Evolutionary conservation across 2,329 filamentous ascomycete genomes (phyloP).

Genomic region (Ascosphaera acerosa): DNA sequence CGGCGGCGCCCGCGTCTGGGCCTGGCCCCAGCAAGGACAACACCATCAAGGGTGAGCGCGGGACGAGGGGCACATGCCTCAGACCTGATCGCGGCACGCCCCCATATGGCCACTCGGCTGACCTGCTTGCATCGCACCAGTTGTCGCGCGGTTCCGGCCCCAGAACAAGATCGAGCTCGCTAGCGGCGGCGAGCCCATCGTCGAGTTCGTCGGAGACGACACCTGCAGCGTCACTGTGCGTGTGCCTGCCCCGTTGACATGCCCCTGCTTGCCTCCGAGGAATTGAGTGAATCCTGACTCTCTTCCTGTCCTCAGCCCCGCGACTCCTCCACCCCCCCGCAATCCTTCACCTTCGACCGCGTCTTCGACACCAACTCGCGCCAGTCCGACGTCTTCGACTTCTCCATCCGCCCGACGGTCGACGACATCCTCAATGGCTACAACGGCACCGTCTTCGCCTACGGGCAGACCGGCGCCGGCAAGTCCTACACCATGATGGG

Average conservation of each 20-base stretch:
- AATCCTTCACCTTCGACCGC: conserved; percentile 86
- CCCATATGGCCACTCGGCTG: conserved; percentile 1
- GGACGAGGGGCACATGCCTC: no score
- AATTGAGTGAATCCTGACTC: conserved; percentile 2
- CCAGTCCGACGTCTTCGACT: conserved; percentile 90
- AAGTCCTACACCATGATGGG: conserved; percentile 99
- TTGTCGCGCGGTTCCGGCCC: conserved; percentile 91
- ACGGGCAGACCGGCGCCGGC: conserved; percentile 92
- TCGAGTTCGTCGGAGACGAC: conserved; percentile 67
- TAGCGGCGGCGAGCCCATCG: conserved; percentile 76
- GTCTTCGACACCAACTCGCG: conserved; percentile 86
- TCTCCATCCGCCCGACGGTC: conserved; percentile 84
- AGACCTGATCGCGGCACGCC: conserved; percentile 1
- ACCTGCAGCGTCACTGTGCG: conserved; percentile 63
- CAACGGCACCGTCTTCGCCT: conserved; percentile 96
- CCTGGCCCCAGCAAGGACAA: conserved; percentile 15
- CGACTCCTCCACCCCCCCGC: conserved; percentile 45
- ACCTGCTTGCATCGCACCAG: conserved; percentile 29
- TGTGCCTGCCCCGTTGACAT: no score
- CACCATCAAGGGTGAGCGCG: conserved; percentile 20
- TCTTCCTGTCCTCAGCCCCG: conserved; percentile 35
- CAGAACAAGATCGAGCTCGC: conserved; percentile 87
- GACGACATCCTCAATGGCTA: conserved; percentile 98
- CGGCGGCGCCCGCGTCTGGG: no score
- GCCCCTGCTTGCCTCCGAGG: background rate